phyloP scores from a whole-genome alignment of 83 land plant species.

The Picea abies region DNA sequence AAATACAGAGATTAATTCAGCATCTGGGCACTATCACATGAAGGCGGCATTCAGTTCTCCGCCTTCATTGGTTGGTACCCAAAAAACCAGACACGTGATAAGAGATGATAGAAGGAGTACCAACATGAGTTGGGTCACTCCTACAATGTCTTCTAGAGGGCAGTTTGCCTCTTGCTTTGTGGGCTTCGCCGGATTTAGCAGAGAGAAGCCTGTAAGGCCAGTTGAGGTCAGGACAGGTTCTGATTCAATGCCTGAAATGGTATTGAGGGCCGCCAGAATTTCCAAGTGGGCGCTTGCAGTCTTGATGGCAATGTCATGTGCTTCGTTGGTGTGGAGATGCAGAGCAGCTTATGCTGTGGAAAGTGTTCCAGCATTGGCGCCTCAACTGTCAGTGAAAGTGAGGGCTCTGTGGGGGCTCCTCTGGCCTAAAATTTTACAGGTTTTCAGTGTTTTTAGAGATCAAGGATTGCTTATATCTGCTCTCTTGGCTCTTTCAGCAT shows the following conservation, averaged over 20 bases:
- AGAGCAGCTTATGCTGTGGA: constrained; percentile 15
- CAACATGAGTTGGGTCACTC: neutral
- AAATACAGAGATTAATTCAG: neutral
- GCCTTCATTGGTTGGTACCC: neutral
- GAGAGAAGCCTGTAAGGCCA: neutral
- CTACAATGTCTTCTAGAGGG: neutral
- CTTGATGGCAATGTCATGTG: constrained; percentile 6
- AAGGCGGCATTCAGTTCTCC: neutral
- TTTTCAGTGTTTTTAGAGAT: constrained; percentile 59
- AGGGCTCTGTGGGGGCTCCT: neutral
- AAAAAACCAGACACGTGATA: neutral
- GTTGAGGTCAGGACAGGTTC: too few species aligned
- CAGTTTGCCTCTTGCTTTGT: neutral
- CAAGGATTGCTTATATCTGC: constrained; percentile 66
- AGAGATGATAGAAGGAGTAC: neutral
- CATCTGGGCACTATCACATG: neutral
- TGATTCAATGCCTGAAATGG: neutral
- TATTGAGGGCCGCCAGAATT: neutral
- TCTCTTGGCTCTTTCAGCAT: constrained; percentile 73
- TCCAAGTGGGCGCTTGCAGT: neutral
- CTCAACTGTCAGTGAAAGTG: constrained; percentile 1
- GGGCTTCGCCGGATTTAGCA: constrained; percentile 6
- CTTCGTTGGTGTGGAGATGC: constrained; percentile 11
- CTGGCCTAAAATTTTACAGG: constrained; percentile 58
- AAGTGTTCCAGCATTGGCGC: neutral